Conservation (phyloP, 768 basidiomycete genomes). For the Rickenella mellea region DNA sequence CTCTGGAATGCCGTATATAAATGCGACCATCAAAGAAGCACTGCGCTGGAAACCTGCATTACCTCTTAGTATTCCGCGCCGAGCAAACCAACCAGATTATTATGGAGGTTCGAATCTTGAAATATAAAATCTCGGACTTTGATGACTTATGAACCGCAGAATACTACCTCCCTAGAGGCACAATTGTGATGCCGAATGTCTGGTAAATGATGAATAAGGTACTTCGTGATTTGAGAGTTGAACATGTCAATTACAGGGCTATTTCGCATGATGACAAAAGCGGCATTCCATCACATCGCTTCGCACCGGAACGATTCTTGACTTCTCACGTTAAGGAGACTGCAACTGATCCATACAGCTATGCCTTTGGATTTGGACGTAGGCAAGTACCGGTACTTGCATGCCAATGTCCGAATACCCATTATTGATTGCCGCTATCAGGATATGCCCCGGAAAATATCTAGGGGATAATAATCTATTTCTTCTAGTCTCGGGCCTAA, state of each 20-base stretch:
- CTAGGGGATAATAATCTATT: conserved; percentile 5
- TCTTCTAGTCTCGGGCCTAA: too few relatives aligned
- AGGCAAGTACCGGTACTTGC: not conserved
- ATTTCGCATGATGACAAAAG: conserved; percentile 1
- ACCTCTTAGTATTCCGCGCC: conserved; percentile 1
- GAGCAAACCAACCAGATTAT: not conserved
- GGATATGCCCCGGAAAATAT: conserved; percentile 5
- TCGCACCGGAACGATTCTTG: conserved; percentile 7
- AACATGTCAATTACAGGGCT: not conserved
- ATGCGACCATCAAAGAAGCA: conserved; percentile 11
- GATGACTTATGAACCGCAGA: conserved; percentile 5
- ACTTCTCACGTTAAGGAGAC: not conserved
- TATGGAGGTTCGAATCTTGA: too few relatives aligned
- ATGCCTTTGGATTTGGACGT: conserved; percentile 9
- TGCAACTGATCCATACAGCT: conserved; percentile 3
- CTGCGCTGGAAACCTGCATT: conserved; percentile 12
- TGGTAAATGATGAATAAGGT: conserved; percentile 3
- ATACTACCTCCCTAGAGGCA: conserved; percentile 10
- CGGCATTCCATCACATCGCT: not conserved
- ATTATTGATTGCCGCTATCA: not conserved
- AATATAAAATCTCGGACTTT: not conserved
- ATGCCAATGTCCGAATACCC: not conserved
- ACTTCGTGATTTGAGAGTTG: not conserved
- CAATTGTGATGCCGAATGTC: conserved; percentile 11
- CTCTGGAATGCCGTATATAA: conserved; percentile 11